Evolutionary conservation across 306 rosid genomes (phyloP).

Genomic region (Sesbania bispinosa): DNA sequence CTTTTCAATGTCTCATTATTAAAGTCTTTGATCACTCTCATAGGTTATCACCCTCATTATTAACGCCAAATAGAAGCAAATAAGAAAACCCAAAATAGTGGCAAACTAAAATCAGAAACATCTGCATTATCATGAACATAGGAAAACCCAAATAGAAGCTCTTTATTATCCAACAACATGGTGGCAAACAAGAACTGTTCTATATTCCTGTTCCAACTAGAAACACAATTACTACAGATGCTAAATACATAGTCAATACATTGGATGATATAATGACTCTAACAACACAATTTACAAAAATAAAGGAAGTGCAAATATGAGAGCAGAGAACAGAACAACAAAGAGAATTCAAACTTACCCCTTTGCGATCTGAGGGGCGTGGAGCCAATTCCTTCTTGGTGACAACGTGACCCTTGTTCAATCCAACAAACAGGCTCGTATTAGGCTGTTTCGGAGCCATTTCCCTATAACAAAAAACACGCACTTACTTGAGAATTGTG

Average conservation of each 20-base stretch:
- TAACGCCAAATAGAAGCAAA: no score
- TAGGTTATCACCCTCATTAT: no score
- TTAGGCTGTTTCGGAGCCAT: conserved; percentile 92
- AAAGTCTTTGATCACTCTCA: no score
- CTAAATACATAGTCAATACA: background rate
- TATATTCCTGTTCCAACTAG: no score
- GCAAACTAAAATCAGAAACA: background rate
- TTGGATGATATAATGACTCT: background rate
- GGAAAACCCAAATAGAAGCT: background rate
- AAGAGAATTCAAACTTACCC: conserved; percentile 45
- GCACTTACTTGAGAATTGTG: background rate
- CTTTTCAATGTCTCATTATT: no score
- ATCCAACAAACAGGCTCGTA: conserved; percentile 74
- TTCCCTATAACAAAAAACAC: conserved; percentile 28
- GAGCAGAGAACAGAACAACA: background rate
- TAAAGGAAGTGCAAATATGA: background rate
- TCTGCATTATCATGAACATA: background rate
- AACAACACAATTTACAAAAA: background rate
- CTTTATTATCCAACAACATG: no score
- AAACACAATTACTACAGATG: background rate
- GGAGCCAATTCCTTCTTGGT: conserved; percentile 86
- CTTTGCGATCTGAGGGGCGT: conserved; percentile 84
- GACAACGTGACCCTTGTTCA: conserved; percentile 77
- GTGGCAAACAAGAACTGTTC: no score
- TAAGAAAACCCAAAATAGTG: no score